phyloP scores from a whole-genome alignment of 306 rosid genomes.

The Malus orientalis region DNA sequence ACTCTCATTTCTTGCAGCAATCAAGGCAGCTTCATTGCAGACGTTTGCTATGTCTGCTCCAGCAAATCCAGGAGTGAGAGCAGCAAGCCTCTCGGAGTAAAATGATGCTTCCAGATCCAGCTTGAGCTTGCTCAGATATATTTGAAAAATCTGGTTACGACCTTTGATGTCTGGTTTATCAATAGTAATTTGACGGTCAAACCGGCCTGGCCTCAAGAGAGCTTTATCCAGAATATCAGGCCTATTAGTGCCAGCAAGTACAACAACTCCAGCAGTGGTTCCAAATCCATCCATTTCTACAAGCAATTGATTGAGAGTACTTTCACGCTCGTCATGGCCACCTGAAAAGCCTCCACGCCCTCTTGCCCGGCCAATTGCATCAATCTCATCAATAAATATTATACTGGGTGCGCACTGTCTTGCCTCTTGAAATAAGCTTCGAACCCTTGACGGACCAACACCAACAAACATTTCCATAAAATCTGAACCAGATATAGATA shows the following conservation, averaged over 20 bases:
- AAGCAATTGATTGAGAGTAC: conserved; percentile 86
- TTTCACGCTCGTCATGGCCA: conserved; percentile 85
- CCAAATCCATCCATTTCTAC: conserved; percentile 99
- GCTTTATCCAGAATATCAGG: conserved; percentile 95
- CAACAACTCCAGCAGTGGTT: conserved; percentile 89
- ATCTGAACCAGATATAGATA: conserved; percentile 88
- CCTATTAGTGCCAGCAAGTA: conserved; percentile 94
- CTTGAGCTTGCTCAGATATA: conserved; percentile 72
- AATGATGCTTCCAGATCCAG: conserved; percentile 71
- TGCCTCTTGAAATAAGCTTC: conserved; percentile 91
- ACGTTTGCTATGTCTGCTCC: conserved; percentile 98
- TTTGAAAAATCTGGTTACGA: conserved; percentile 83
- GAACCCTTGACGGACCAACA: conserved; percentile 92
- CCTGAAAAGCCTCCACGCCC: conserved; percentile 89
- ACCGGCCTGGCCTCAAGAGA: conserved; percentile 77
- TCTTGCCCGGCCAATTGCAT: conserved; percentile 93
- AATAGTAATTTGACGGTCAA: conserved; percentile 70
- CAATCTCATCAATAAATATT: conserved; percentile 90
- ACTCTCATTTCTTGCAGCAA: conserved; percentile 78
- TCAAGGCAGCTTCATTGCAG: conserved; percentile 93
- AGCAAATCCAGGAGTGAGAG: conserved; percentile 93
- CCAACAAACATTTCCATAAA: conserved; percentile 98
- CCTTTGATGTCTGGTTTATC: conserved; percentile 90
- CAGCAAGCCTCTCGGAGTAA: conserved; percentile 88
- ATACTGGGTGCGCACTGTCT: conserved; percentile 94